Conservation (phyloP, 768 basidiomycete species). For the Podaxis sp. region DNA sequence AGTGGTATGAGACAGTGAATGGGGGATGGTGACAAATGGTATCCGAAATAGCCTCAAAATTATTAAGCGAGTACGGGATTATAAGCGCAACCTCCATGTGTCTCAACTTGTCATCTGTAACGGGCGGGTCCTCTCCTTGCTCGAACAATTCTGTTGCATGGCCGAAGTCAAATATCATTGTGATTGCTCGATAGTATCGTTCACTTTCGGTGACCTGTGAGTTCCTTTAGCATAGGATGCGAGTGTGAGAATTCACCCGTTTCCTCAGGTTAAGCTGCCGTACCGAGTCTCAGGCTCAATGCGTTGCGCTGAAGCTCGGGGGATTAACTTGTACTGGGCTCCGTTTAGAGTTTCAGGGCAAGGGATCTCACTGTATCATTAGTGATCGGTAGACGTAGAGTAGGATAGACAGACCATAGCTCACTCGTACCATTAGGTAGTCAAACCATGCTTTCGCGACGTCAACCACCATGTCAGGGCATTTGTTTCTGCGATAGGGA, state of each 20-base stretch:
- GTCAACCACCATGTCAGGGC: constrained; percentile 13
- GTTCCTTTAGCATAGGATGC: background rate
- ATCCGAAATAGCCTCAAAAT: constrained; percentile 8
- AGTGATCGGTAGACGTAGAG: background rate
- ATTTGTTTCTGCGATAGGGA: constrained; percentile 20
- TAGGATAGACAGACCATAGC: background rate
- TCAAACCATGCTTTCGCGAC: constrained; percentile 21
- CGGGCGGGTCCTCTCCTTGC: background rate
- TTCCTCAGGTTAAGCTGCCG: background rate
- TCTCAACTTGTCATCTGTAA: background rate
- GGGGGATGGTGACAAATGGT: constrained; percentile 1
- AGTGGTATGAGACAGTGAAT: background rate
- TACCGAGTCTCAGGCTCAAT: background rate
- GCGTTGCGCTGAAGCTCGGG: background rate
- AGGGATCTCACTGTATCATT: background rate
- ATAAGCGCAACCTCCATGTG: constrained; percentile 18
- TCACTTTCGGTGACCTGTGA: constrained; percentile 16
- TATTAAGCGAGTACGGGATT: constrained; percentile 16
- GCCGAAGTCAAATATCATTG: constrained; percentile 12
- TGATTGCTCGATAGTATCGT: constrained; percentile 18
- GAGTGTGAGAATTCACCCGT: background rate
- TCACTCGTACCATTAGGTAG: constrained; percentile 17
- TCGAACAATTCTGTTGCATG: background rate
- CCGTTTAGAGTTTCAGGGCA: background rate
- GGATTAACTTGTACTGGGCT: background rate